Base-by-base conservation (phyloP, 331 rosid genomes). In the Prunus yedoensis region DNA sequence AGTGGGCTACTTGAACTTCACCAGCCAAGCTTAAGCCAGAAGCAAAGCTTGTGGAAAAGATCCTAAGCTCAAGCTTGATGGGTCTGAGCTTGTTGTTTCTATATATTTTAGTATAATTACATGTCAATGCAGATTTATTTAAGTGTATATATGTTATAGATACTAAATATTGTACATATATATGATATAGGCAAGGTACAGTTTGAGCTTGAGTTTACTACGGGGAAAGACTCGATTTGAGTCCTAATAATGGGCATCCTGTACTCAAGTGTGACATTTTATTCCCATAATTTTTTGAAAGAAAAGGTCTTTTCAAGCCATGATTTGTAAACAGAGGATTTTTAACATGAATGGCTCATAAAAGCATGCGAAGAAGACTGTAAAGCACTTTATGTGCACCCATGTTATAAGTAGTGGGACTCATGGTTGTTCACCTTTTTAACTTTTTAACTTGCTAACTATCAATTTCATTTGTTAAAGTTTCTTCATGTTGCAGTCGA, bases 401-500 rank as follows among this genome's bases (percentile, higher is more conserved):
- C 23, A 14, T 73, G 69, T 18, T 21, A 78, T n/a, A 45, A 50
- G 21, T 74, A n/a, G n/a, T 8, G 76, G 71, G 10, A 16, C 20
- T 23, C 67, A 35, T 66, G 51, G 64, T 69, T 61, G 21, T 25
- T 20, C 8, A 32, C 46, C 68, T 49, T 68, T 72, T 59, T 59
- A 28, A 28, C 59, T 54, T 63, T 15, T 28, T 3, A 47, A 62
- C 6, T 30, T 62, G 46, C 30, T 27, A 64, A 10, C 68, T 27
- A 59, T 18, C 20, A 23, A 72, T 45, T 57, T 61, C 23, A 70
- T 67, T 27, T 2, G 15, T 30, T 69, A 51, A 60, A 17, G 75
- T 68, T 53, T 17, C 66, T 74, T 21, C 52, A n/a, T 62, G 62
- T 60, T 70, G 58, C 57, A 57, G 43, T 66, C 35, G 18, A 79